Evolutionary conservation across 257 asterid species (phyloP).

Genomic region (Phtheirospermum japonicum): DNA sequence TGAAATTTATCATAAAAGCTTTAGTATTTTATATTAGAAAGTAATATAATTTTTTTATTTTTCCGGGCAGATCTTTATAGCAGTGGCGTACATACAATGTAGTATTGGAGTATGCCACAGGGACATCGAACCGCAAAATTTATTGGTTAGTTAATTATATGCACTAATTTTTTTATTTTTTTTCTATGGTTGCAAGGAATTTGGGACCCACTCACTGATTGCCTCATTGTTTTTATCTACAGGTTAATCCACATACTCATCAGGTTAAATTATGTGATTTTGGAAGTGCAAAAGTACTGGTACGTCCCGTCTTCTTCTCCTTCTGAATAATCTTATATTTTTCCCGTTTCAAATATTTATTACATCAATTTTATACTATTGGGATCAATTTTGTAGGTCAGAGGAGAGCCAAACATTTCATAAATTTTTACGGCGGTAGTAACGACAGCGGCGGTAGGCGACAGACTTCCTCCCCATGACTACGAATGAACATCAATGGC

Average conservation of each 20-base stretch:
- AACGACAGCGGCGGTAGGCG: too few species aligned
- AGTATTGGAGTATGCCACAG: slow-evolving; percentile 89
- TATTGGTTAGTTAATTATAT: slow-evolving; percentile 48
- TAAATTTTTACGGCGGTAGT: too few species aligned
- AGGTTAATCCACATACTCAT: slow-evolving; percentile 91
- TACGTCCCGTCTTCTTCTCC: slow-evolving; percentile 23
- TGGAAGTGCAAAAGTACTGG: slow-evolving; percentile 93
- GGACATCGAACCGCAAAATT: slow-evolving; percentile 82
- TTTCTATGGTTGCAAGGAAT: neutral
- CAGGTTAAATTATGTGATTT: slow-evolving; percentile 92
- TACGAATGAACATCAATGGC: too few species aligned
- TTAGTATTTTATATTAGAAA: neutral
- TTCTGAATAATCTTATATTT: slow-evolving; percentile 8
- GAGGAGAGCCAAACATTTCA: slow-evolving; percentile 62
- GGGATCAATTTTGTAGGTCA: slow-evolving; percentile 38
- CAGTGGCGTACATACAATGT: slow-evolving; percentile 71
- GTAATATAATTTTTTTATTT: neutral
- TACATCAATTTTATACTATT: slow-evolving; percentile 5
- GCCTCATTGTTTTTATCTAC: slow-evolving; percentile 16
- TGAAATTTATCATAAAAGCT: neutral
- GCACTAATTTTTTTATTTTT: neutral
- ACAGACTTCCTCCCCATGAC: too few species aligned
- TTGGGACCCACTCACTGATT: slow-evolving; percentile 3
- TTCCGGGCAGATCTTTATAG: slow-evolving; percentile 58
- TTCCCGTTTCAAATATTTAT: neutral